Percentiles rank a stretch among this genome's conserved stretches.
These are phyloP conservation scores for Termitomyces sp. DNA, from an alignment of 768 basidiomycete species.

Conservation along the genomic window DNA sequence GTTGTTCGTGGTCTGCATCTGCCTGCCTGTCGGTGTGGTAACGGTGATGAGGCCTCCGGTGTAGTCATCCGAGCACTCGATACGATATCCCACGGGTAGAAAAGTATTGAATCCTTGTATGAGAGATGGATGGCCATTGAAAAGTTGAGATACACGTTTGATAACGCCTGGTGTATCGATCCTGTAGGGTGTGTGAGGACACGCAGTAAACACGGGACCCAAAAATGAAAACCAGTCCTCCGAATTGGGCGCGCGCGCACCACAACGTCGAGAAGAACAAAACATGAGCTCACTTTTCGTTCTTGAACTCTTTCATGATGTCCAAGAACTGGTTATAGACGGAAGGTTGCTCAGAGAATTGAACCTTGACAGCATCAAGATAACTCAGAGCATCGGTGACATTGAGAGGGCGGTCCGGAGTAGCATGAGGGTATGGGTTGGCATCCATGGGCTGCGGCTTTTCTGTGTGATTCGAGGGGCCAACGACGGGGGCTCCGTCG, in stretches of 20 bases:
- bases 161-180: constrained; percentile 99
- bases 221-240: not conserved
- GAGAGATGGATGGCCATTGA: constrained; percentile 82
- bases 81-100: constrained; percentile 89
- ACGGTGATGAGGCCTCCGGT: constrained; percentile 68
- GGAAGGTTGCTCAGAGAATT: constrained; percentile 90
- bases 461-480: constrained; percentile 2
- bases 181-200: constrained; percentile 32
- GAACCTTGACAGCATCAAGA: constrained; percentile 87
- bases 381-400: constrained; percentile 93
- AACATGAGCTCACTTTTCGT: constrained; percentile 62
- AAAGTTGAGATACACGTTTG: constrained; percentile 88
- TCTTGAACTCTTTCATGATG: constrained; percentile 99
- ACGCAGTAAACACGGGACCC: not conserved
- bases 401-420: constrained; percentile 67
- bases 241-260: not conserved
- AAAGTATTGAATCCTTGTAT: constrained; percentile 99
- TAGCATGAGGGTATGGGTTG: constrained; percentile 23
- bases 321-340: constrained; percentile 93
- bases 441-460: constrained; percentile 21
- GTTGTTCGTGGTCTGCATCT: constrained; percentile 51
- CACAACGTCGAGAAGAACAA: not conserved
- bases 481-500: constrained; percentile 11
- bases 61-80: constrained; percentile 75
- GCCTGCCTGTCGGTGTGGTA: constrained; percentile 68